Conservation (phyloP, 2,329 filamentous ascomycete species). For the Colletotrichum brevisporum region DNA sequence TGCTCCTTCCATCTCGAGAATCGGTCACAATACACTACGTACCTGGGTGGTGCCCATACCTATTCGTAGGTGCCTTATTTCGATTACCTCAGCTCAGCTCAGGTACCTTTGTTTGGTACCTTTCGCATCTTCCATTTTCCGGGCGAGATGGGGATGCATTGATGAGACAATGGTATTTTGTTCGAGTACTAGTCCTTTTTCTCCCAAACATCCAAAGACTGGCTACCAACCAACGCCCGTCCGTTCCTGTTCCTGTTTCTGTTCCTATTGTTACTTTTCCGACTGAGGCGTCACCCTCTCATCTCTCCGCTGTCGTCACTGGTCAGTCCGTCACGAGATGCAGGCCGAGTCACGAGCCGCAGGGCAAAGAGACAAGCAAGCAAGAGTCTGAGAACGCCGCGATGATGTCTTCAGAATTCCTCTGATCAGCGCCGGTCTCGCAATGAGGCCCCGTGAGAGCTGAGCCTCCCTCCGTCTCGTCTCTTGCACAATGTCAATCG, state of each 20-base stretch:
- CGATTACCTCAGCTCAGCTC: no score
- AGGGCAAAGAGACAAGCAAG: not conserved
- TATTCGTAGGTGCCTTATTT: no score
- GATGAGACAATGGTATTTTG: slow-evolving; percentile 27
- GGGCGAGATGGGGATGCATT: slow-evolving; percentile 22
- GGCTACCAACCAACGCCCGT: not conserved
- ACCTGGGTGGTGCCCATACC: no score
- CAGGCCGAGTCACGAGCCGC: slow-evolving; percentile 24
- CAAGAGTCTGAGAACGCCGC: not conserved
- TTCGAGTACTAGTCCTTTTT: slow-evolving; percentile 8
- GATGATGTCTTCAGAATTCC: slow-evolving; percentile 17
- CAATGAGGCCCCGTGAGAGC: slow-evolving; percentile 29
- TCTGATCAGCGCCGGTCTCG: slow-evolving; percentile 27
- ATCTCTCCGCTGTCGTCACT: slow-evolving; percentile 15
- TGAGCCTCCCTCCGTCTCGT: slow-evolving; percentile 17
- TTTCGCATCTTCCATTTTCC: not conserved
- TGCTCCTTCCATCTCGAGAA: no score
- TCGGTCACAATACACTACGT: no score
- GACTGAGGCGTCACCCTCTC: slow-evolving; percentile 23
- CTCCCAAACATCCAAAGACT: slow-evolving; percentile 11
- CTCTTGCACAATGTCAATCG: slow-evolving; percentile 22
- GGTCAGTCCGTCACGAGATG: slow-evolving; percentile 11
- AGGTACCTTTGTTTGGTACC: no score
- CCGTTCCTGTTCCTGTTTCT: not conserved
- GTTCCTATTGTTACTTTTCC: slow-evolving; percentile 8